Base-by-base conservation (phyloP, 2,329 filamentous ascomycete genomes). In the Ustulina deusta region DNA sequence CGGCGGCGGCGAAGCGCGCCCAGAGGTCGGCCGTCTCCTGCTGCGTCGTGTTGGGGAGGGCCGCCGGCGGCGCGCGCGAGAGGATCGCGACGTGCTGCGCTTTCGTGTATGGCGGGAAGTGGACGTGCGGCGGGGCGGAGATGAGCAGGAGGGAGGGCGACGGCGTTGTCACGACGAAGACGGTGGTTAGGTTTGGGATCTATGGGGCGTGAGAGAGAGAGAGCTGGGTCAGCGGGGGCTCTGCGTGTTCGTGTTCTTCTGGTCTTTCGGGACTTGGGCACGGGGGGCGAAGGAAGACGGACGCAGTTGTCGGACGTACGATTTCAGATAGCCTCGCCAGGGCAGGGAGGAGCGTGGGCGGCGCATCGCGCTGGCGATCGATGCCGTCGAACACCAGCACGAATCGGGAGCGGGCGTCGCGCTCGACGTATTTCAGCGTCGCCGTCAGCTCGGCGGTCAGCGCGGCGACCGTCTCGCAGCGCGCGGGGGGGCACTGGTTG, bases 381-480 rank as follows among this genome's bases (percentile, higher is more conserved):
- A 98, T 90, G 11, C 89, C 93, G 82, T 98, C 96, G 70, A 98
- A 86, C 11, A 97, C 92, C 65, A 98, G 80, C 9, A 95, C 89
- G 73, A 97, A 94, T 71, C 90, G 89, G 71, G 83, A 83, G 54
- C 76, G 74, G 22, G 76, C 72, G 7, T 71, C 70, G 27, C 29
- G 65, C 22, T 73, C 69, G 13, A 75, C 73, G 69, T 84, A 83
- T 58, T 84, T 81, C 52, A 94, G 79, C 79, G 93, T 82, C 75
- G 84, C 87, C 68, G 86, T 86, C 65, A 98, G 82, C 74, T 94
- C 89, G 29, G 93, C 91, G 1, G 87, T 86, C 69, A 98, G 82
- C 60, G 92, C 88, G 65, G 93, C 91, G 60, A 97, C 81, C 69
- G 91, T 93, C 81, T 97, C 94, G 77, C 93, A 97, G 69, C 90